Percentiles rank a stretch among this genome's conserved stretches.
phyloP scores from a whole-genome alignment of 2,329 filamentous ascomycete species.

The Colletotrichum liaoningense region DNA sequence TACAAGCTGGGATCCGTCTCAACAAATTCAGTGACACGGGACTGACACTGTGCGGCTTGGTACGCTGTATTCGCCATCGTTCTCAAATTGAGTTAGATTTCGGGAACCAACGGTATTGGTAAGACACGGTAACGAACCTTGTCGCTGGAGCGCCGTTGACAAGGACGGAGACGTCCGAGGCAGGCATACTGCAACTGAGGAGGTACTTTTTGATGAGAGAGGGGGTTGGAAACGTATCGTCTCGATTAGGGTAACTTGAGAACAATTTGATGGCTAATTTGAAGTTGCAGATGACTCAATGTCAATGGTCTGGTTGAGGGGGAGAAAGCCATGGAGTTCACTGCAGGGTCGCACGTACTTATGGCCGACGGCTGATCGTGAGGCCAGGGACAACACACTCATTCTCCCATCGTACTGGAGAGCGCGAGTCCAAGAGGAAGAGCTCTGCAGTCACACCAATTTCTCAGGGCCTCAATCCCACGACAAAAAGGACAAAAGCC shows the following conservation, averaged over 20 bases:
- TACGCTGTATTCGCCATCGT: not conserved
- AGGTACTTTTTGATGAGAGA: not conserved
- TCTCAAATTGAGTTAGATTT: not conserved
- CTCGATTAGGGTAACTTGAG: not conserved
- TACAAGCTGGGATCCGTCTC: not conserved
- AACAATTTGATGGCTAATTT: not conserved
- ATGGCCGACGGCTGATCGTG: not conserved
- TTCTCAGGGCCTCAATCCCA: not conserved
- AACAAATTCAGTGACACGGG: not conserved
- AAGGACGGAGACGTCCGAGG: conserved; percentile 6
- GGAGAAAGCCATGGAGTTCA: not conserved
- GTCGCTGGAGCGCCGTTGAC: not conserved
- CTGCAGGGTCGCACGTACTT: not conserved
- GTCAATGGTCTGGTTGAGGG: not conserved
- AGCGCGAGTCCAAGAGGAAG: not conserved
- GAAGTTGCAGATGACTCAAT: not conserved
- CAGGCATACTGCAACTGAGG: not conserved
- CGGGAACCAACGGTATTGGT: not conserved
- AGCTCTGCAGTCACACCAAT: not conserved
- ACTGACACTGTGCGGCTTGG: not conserved
- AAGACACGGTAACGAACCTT: not conserved
- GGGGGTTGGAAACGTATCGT: not conserved
- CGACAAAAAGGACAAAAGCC: not conserved
- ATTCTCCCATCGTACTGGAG: not conserved
- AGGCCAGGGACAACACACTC: not conserved